Evolutionary conservation across 2,329 filamentous ascomycete genomes (phyloP).

Genomic region (Botrytis squamosa): DNA sequence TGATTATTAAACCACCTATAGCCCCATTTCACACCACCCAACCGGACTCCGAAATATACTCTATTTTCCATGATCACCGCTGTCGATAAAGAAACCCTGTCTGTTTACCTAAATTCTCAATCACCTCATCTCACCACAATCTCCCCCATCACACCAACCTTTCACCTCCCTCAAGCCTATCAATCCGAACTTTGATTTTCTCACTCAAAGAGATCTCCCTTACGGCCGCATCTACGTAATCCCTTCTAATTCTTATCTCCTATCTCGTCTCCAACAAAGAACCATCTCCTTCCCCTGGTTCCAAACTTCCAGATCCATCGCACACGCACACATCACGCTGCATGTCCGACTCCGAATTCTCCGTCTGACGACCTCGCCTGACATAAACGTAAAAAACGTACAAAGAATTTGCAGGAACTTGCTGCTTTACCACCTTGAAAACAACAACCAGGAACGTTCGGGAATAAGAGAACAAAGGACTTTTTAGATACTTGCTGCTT

Average conservation of each 20-base stretch:
- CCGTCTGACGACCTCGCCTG: not conserved
- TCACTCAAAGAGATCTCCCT: not conserved
- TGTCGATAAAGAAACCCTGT: not conserved
- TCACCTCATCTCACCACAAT: not conserved
- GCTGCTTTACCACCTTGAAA: not conserved
- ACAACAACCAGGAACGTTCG: not conserved
- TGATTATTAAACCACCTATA: accelerated
- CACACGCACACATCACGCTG: not conserved
- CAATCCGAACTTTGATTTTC: not conserved
- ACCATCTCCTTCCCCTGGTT: not conserved
- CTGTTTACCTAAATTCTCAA: not conserved
- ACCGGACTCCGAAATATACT: too few species aligned
- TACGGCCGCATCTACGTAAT: not conserved
- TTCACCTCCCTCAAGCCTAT: not conserved
- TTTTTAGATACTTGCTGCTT: not conserved
- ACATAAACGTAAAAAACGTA: not conserved
- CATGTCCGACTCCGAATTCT: not conserved
- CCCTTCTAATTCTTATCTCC: not conserved
- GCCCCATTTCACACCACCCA: not conserved
- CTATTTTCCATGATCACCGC: not conserved
- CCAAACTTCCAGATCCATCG: not conserved
- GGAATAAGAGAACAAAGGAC: conserved; percentile 10
- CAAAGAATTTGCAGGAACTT: not conserved
- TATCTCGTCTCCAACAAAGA: conserved; percentile 1
- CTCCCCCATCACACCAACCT: not conserved